Evolutionary conservation across 495 filamentous ascomycete species (phyloP), one percentile per base, ranked within the genome.

Genomic region (Tuber brumale): DNA sequence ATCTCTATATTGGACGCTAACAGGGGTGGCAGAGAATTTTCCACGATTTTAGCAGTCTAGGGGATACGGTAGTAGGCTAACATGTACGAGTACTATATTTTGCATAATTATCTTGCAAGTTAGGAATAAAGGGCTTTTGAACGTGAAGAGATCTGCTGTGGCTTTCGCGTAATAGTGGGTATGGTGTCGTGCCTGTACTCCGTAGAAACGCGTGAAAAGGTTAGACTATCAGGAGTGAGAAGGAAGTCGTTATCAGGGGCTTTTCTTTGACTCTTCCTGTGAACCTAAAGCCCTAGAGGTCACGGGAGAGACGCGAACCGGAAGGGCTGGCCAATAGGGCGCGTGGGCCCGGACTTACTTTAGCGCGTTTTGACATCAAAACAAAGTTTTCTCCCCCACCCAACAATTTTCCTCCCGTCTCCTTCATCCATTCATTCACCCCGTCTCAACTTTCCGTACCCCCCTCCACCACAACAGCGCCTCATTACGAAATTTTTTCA

Each of bases 301-400:
- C 27, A 66, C 57, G 27, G 57, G 57, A 35, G 12, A 18, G 57
- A 66, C 57, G 57, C 57, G 57, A 66, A 35, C 51, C 16, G 27
- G 57, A 18, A 66, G 57, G 27, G 27, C 14, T 66, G 12, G 57
- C 27, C 31, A 66, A 66, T 31, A 35, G 27, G 57, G 57, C 57
- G 57, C 57, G 57, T 66, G 27, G 27, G n/a, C 16, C 57, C n/a
- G 27, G 57, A 66, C 27, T 66, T 66, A 66, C 27, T 35, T 61
- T 80, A 76, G 78, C 78, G 78, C 46, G 78, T 79, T 76, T 73
- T 80, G 21, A 27, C 78, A 79, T 76, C 78, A 80, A 80, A 80
- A 80, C 78, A 79, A 79, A 37, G 75, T 75, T 31, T 43, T 72
- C 75, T 48, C 78, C 78, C 78, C 72, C 77, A 51, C 70, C 69